Evolutionary conservation across 345 rosid species (phyloP), one percentile per base, ranked within the genome.

Genomic region (Populus deltoides): DNA sequence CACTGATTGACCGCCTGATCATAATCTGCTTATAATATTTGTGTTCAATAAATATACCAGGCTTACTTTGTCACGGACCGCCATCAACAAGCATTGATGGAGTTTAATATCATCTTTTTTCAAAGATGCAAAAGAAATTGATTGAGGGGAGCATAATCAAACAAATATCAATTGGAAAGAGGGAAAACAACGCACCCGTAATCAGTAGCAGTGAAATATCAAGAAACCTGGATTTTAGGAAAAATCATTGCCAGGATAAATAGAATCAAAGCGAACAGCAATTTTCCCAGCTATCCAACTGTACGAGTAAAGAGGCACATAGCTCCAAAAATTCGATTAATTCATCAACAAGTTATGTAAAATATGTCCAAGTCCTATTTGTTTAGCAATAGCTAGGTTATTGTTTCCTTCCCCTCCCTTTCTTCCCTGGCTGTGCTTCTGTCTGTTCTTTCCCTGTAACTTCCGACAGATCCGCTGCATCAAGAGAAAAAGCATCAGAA

Each of bases 381-480:
- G 35, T 45, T 51, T 24, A 65, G 15, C 35, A 72, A 13, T 33
- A 31, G 74, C 18, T 29, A 68, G 82, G 72, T 80, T 86, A 90
- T 79, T 92, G 98, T 86, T 92, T 94, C 84, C 97, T 88, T 82
- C 97, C 98, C 82, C 97, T 89, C 81, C 98, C 98, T 84, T 91
- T 94, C 92, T 92, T 94, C 6, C 75, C 78, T 35, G 88, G 86
- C 77, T 85, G 98, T 25, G 92, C 81, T 76, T 91, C 98, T 29
- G 79, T 82, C 75, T 86, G 97, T 66, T 93, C 97, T 81, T 91
- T 94, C 68, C 95, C 94, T 4, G 92, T 78, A 79, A 88, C 87
- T 83, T 94, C 97, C 17, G 95, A 75, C 33, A 91, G 71, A 79
- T 93, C 93, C 69, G 88, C 98, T 94, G 89, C 88, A 85, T 57